phyloP scores from a whole-genome alignment of 2,329 filamentous ascomycete species.

The Sordariomycetes sp. region DNA sequence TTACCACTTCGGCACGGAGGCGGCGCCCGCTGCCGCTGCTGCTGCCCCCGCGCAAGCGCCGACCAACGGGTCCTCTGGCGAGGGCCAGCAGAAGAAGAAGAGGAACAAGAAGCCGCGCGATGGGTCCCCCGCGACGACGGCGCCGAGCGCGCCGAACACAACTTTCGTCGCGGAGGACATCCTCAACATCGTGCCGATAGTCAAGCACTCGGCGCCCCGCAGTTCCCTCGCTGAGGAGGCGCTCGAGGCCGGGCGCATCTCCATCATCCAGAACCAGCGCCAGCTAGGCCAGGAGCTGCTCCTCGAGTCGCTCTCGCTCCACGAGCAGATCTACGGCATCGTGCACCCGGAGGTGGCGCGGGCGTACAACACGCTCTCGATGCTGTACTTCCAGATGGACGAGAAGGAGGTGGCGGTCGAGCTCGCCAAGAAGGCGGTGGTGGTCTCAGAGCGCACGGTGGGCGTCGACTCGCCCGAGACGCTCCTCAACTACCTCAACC shows the following conservation, averaged over 20 bases:
- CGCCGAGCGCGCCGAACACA: slow-evolving; percentile 38
- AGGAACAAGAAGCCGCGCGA: slow-evolving; percentile 51
- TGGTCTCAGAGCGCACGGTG: slow-evolving; percentile 88
- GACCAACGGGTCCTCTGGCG: slow-evolving; percentile 21
- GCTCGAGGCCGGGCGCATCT: slow-evolving; percentile 88
- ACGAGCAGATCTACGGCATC: slow-evolving; percentile 98
- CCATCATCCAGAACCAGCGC: slow-evolving; percentile 89
- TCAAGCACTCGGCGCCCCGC: slow-evolving; percentile 89
- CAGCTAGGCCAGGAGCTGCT: slow-evolving; percentile 93
- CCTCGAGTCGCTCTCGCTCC: slow-evolving; percentile 87
- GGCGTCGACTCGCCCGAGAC: slow-evolving; percentile 92
- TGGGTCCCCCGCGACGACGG: slow-evolving; percentile 34
- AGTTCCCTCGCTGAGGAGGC: slow-evolving; percentile 91
- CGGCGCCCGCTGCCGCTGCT: slow-evolving; percentile 19
- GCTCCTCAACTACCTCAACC: slow-evolving; percentile 88
- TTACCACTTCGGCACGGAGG: slow-evolving; percentile 21
- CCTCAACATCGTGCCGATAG: slow-evolving; percentile 82
- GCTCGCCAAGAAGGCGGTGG: slow-evolving; percentile 89
- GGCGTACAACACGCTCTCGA: slow-evolving; percentile 89
- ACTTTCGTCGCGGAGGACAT: slow-evolving; percentile 75
- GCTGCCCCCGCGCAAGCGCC: slow-evolving; percentile 20
- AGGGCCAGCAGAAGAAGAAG: slow-evolving; percentile 45
- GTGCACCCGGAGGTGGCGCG: slow-evolving; percentile 92
- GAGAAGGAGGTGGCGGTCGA: slow-evolving; percentile 95
- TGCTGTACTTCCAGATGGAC: slow-evolving; percentile 94